A percentile compares a stretch with the other conserved stretches of the same genome.
Conservation (phyloP, 306 rosid species). For the Herpetospermum pedunculosum region DNA sequence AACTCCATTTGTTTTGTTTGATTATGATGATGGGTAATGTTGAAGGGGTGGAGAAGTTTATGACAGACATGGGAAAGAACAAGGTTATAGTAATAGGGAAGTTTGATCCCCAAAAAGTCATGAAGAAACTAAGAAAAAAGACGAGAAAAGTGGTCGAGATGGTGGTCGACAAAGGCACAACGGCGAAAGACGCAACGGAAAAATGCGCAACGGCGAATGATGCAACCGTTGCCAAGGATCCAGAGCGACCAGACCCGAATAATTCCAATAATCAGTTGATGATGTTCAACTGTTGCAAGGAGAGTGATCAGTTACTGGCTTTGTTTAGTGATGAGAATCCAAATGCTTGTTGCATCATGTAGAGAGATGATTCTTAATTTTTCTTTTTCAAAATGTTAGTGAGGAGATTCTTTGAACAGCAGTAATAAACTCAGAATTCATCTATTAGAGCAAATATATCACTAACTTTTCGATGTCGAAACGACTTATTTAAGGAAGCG, state of each 20-base stretch:
- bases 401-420: neutral
- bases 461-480: neutral
- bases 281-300: conserved; percentile 24
- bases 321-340: conserved; percentile 81
- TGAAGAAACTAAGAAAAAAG: conserved; percentile 61
- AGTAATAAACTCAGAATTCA: neutral
- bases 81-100: conserved; percentile 48
- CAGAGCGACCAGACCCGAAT: neutral
- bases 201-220: conserved; percentile 14
- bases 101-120: conserved; percentile 40
- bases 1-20: neutral
- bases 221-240: neutral
- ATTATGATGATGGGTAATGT: neutral
- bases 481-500: neutral
- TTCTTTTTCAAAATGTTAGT: neutral
- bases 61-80: conserved; percentile 51
- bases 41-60: conserved; percentile 59
- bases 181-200: neutral
- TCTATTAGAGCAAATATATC: neutral
- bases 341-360: conserved; percentile 62
- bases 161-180: conserved; percentile 18
- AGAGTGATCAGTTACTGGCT: conserved; percentile 16
- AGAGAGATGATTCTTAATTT: neutral
- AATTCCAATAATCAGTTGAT: conserved; percentile 1
- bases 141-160: conserved; percentile 58